These are phyloP conservation scores for Mimosa bimucronata DNA, from an alignment of 306 rosid species.

Conservation along the genomic window DNA sequence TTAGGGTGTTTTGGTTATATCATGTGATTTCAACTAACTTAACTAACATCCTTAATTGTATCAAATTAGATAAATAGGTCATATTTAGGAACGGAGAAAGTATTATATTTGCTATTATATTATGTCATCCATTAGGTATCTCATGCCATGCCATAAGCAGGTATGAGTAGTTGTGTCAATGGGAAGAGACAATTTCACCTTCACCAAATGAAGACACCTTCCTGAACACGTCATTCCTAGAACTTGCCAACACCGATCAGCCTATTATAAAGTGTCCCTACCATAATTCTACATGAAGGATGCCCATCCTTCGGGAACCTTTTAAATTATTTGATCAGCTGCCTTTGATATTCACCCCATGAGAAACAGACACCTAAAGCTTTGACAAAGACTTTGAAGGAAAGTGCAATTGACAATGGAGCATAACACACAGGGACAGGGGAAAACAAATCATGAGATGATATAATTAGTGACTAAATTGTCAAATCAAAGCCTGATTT, in stretches of 20 bases:
- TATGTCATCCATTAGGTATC: not conserved
- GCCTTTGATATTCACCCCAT: not conserved
- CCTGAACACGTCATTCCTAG: not conserved
- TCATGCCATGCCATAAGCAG: not conserved
- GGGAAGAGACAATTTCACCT: conserved; percentile 1
- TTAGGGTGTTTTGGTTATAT: too few relatives aligned
- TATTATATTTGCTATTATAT: not conserved
- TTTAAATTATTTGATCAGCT: not conserved
- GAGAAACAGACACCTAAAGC: not conserved
- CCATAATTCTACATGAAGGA: not conserved
- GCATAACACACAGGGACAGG: not conserved
- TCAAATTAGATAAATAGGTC: too few relatives aligned
- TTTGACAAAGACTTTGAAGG: not conserved
- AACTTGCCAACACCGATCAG: not conserved
- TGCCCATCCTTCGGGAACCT: not conserved
- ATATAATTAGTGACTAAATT: not conserved
- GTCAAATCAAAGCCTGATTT: not conserved
- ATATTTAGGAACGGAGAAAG: too few relatives aligned
- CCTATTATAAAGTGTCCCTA: not conserved
- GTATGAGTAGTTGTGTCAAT: not conserved
- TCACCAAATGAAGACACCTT: not conserved
- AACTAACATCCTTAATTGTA: too few relatives aligned
- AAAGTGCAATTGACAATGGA: not conserved
- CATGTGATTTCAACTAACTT: too few relatives aligned
- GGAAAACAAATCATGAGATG: not conserved